Base-by-base conservation (phyloP, 139 green algal species). In the Desmodesmus armatus region DNA sequence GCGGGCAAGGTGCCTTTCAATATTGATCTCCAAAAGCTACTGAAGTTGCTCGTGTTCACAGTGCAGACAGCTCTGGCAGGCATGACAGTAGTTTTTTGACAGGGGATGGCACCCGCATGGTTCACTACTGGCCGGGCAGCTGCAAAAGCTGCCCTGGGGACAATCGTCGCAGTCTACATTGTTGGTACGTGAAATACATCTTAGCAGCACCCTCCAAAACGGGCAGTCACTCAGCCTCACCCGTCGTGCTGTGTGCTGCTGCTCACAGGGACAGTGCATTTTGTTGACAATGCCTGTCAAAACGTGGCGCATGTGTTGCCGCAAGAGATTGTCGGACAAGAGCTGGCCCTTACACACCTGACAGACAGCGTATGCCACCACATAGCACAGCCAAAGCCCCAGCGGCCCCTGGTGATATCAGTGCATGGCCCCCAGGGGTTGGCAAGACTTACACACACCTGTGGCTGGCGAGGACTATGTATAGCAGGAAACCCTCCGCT, bases 391-490 rank as follows among this genome's bases (percentile, higher is more conserved):
- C 40, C 40, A 6, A 40, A 87, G 43, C 90, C 85, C 25, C 21
- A 35, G 44, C 96, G 95, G 62, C 96, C 96, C 15, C 89, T 99
- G 0, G 90, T 99, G 27, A 85, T 98, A 9, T 96, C 90, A 0
- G 85, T 96, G 4, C 96, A 99, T 81, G 96, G 96, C 0, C 93
- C 95, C 96, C 96, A 2, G 96, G 96, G 13, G 94, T 98, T 17
- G 96, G 96, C 65, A 99, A 99, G 90, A 97, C 93, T 0, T 90
- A 94, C 85, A 94, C 90, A 23, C 95, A 98, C 87, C 87, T 62
- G 39, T 82, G 96, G 47, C 77, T 94, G 29, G 96, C 95, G 0
- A 80, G 83, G 13, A 94, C 93, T 41, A 85, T 98, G 77, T 98
- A 98, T 87, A 95, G 41, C 51, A 73, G 55, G 51, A 7, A 9